These are phyloP conservation scores for Biscogniauxia sp. DNA, from an alignment of 2,329 filamentous ascomycete genomes.

Conservation along the genomic window DNA sequence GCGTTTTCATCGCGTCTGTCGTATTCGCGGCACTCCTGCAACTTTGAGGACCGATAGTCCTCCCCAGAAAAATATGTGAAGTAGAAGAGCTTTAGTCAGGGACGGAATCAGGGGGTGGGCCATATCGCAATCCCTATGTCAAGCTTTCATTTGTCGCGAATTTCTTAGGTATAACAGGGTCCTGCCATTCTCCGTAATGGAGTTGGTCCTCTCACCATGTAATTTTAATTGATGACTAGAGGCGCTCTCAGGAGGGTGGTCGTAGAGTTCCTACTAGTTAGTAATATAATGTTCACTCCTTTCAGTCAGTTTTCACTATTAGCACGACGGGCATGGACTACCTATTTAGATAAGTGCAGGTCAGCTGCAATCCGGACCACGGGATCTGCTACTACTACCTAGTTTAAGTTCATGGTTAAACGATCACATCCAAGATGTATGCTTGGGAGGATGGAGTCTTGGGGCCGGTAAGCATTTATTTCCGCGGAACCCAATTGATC, in stretches of 20 bases:
- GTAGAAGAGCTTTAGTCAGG: not conserved
- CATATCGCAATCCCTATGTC: not conserved
- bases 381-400: not conserved
- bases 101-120: not conserved
- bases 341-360: no score
- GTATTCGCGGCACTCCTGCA: conserved; percentile 20
- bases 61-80: not conserved
- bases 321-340: no score
- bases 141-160: conserved; percentile 1
- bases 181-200: not conserved
- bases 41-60: conserved; percentile 11
- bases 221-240: not conserved
- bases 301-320: not conserved
- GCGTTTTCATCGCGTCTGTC: conserved; percentile 23
- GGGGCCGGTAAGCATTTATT: not conserved
- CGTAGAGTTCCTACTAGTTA: not conserved
- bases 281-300: not conserved
- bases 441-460: not conserved
- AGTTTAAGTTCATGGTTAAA: not conserved
- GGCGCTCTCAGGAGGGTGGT: not conserved
- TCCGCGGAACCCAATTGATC: not conserved
- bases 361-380: not conserved
- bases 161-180: not conserved
- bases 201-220: not conserved
- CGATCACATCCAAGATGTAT: not conserved